phyloP scores from a whole-genome alignment of 306 rosid genomes.

The Inga laurina region DNA sequence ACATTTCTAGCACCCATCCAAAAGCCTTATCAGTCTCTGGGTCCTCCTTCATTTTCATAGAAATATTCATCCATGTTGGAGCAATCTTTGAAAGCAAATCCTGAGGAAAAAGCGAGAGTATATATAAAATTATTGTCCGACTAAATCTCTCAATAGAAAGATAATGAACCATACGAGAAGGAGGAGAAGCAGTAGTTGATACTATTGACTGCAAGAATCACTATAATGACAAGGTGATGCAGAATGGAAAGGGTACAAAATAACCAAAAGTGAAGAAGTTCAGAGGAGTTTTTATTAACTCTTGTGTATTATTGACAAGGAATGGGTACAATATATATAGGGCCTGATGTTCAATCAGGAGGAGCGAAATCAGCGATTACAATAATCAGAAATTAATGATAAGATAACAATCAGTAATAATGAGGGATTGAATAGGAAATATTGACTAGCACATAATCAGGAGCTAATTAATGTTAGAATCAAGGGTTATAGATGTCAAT shows the following conservation, averaged over 20 bases:
- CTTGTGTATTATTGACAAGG: too few species aligned
- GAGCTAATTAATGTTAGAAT: too few species aligned
- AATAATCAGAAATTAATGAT: too few species aligned
- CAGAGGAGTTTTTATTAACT: too few species aligned
- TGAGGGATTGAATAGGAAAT: too few species aligned
- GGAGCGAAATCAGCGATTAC: too few species aligned
- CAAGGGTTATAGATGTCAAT: too few species aligned
- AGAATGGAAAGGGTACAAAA: not conserved
- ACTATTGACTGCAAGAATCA: conserved; percentile 16
- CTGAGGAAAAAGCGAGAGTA: conserved; percentile 38
- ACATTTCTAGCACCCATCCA: conserved; percentile 99
- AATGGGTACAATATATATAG: too few species aligned
- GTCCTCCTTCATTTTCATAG: conserved; percentile 92
- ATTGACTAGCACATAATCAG: too few species aligned
- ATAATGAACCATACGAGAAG: not conserved
- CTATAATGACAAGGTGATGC: not conserved
- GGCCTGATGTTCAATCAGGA: too few species aligned
- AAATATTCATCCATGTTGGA: conserved; percentile 97
- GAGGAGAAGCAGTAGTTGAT: conserved; percentile 12
- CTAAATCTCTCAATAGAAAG: conserved; percentile 19
- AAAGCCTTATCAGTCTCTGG: conserved; percentile 85
- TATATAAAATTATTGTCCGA: not conserved
- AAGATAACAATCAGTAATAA: too few species aligned
- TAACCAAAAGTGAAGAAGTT: not conserved
- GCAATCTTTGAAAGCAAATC: conserved; percentile 86